A percentile compares a stretch with the other conserved stretches of the same genome.
Evolutionary conservation across 2,329 filamentous ascomycete species (phyloP).

Genomic region (Fusarium verticillioides): DNA sequence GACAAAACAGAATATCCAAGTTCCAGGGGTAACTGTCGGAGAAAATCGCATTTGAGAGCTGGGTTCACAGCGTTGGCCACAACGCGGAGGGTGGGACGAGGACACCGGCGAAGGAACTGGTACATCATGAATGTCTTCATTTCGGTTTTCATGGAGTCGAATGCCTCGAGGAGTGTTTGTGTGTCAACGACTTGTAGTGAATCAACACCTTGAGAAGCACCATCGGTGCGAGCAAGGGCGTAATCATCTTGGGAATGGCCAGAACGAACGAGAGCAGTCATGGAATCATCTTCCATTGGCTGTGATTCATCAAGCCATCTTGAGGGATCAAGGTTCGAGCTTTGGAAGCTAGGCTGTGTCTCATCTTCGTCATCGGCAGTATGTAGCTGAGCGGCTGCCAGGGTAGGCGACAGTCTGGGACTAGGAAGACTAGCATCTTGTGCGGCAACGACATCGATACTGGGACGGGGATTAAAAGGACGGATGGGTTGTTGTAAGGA

Average conservation of each 20-base stretch:
- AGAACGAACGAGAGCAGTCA: slow-evolving; percentile 43
- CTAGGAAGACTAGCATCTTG: slow-evolving; percentile 95
- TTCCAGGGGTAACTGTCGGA: slow-evolving; percentile 85
- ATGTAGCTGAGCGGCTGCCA: slow-evolving; percentile 73
- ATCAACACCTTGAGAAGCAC: background rate
- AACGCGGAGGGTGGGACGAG: slow-evolving; percentile 87
- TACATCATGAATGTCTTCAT: slow-evolving; percentile 98
- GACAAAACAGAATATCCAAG: slow-evolving; percentile 88
- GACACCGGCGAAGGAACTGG: slow-evolving; percentile 88
- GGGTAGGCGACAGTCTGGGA: slow-evolving; percentile 90
- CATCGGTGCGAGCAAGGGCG: slow-evolving; percentile 43
- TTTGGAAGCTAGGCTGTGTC: slow-evolving; percentile 49
- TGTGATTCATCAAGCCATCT: slow-evolving; percentile 57
- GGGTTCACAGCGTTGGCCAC: slow-evolving; percentile 93
- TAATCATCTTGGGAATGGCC: slow-evolving; percentile 39
- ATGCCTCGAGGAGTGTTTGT: slow-evolving; percentile 86
- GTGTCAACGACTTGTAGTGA: slow-evolving; percentile 74
- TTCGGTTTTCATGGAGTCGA: slow-evolving; percentile 89
- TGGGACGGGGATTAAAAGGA: slow-evolving; percentile 61
- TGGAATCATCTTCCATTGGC: slow-evolving; percentile 47
- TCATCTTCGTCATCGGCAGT: slow-evolving; percentile 58
- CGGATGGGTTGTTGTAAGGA: slow-evolving; percentile 59
- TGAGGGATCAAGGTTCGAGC: slow-evolving; percentile 43
- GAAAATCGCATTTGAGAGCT: slow-evolving; percentile 92
- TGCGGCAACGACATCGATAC: slow-evolving; percentile 75